Conservation (phyloP, 148 eudicot genomes). For the Tetragonia tetragonoides region DNA sequence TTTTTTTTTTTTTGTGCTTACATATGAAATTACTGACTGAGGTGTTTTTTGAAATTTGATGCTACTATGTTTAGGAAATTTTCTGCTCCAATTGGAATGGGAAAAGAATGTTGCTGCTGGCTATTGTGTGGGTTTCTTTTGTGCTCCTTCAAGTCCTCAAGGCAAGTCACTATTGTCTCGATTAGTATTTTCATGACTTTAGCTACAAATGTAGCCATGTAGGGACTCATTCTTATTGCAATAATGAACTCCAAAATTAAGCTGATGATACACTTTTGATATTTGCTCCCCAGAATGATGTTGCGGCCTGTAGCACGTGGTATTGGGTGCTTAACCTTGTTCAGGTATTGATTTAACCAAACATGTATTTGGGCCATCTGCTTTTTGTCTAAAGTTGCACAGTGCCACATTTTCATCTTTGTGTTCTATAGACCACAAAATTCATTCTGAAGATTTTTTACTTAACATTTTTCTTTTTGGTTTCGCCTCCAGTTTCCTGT, state of each 20-base stretch:
- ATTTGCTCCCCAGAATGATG: constrained; percentile 50
- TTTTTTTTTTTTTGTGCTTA: too few relatives aligned
- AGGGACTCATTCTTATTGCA: too few relatives aligned
- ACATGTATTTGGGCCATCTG: background rate
- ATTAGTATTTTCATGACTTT: background rate
- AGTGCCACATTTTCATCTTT: background rate
- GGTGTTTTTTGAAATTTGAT: background rate
- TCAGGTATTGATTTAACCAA: constrained; percentile 54
- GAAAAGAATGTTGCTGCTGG: constrained; percentile 54
- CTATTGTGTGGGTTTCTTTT: constrained; percentile 63
- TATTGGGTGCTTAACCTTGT: constrained; percentile 73
- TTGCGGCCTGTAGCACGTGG: constrained; percentile 53
- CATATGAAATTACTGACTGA: background rate
- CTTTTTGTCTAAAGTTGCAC: background rate
- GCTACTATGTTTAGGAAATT: constrained; percentile 46
- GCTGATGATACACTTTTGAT: constrained; percentile 10
- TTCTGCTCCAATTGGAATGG: constrained; percentile 56
- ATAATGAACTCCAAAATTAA: too few relatives aligned
- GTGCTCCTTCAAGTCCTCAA: constrained; percentile 78
- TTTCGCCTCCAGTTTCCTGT: constrained; percentile 55
- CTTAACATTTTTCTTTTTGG: background rate
- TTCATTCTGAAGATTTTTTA: background rate
- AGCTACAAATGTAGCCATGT: too few relatives aligned
- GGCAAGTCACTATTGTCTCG: constrained; percentile 42
- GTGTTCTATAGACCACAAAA: background rate